A percentile compares a stretch with the other conserved stretches of the same genome.
phyloP scores from a whole-genome alignment of 73 alveolate genomes.

The Tetrahymena borealis region DNA sequence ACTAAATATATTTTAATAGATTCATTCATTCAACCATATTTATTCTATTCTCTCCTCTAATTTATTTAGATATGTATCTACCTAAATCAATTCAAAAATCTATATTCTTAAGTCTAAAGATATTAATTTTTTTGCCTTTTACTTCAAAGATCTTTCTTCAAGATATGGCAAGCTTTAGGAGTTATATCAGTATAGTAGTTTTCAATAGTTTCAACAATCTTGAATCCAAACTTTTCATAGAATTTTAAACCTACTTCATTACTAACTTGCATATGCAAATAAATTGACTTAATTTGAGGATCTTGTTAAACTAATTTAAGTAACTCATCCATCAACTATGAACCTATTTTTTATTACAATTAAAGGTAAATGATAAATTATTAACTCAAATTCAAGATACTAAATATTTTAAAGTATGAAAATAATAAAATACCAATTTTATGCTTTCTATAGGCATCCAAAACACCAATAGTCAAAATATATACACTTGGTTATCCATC shows the following conservation, averaged over 20 bases:
- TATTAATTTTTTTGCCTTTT: no score
- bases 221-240: constrained; percentile 26
- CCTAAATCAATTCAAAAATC: no score
- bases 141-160: background rate
- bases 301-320: background rate
- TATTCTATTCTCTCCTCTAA: no score
- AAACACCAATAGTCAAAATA: constrained; percentile 39
- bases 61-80: no score
- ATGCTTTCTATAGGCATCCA: constrained; percentile 28
- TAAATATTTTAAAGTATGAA: no score
- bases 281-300: constrained; percentile 17
- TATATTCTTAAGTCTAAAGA: no score
- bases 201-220: constrained; percentile 7
- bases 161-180: constrained; percentile 28
- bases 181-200: constrained; percentile 37
- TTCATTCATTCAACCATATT: no score
- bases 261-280: constrained; percentile 38
- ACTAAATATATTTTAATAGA: no score
- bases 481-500: constrained; percentile 14
- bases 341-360: constrained; percentile 1
- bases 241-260: constrained; percentile 33
- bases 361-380: no score
- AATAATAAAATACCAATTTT: constrained; percentile 6
- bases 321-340: constrained; percentile 24
- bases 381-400: no score